phyloP scores from a whole-genome alignment of 139 green algal species.

The Gonium pectorale region DNA sequence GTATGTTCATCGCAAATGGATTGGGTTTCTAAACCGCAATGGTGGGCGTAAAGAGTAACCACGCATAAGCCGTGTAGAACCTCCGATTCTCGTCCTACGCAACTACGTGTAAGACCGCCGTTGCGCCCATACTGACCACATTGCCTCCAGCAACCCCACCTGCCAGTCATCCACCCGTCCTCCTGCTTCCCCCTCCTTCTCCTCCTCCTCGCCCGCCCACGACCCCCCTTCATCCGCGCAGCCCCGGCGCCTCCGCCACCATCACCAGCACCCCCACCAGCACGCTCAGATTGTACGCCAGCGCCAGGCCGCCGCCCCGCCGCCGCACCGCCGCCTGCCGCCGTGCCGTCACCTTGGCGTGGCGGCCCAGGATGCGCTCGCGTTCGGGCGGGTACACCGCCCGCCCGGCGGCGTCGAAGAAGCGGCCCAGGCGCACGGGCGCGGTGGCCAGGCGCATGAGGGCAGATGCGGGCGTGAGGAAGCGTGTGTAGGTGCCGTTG shows the following conservation, averaged over 20 bases:
- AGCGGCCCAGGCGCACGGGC: conserved; percentile 70
- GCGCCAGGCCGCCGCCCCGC: conserved; percentile 53
- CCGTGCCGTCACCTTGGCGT: conserved; percentile 62
- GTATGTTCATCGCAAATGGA: no score
- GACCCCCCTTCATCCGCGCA: conserved; percentile 1
- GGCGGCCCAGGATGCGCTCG: conserved; percentile 71
- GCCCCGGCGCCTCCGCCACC: conserved; percentile 24
- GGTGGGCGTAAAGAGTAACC: no score
- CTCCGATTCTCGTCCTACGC: no score
- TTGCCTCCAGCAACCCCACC: no score
- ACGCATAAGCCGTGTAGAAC: no score
- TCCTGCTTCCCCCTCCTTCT: background rate
- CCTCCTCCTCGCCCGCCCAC: background rate
- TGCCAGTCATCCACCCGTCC: no score
- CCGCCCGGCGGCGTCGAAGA: conserved; percentile 75
- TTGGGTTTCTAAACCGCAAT: no score
- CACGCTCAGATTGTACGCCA: conserved; percentile 74
- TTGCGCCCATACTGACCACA: no score
- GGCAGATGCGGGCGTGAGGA: conserved; percentile 76
- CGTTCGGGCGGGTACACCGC: conserved; percentile 67
- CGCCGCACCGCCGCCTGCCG: conserved; percentile 53
- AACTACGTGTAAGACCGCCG: no score
- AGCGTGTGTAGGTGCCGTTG: conserved; percentile 65
- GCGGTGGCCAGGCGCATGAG: conserved; percentile 70
- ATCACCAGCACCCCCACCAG: conserved; percentile 48